These are phyloP conservation scores for Discostella stelligera DNA, from an alignment of 352 stramenopile genomes.

Conservation along the genomic window DNA sequence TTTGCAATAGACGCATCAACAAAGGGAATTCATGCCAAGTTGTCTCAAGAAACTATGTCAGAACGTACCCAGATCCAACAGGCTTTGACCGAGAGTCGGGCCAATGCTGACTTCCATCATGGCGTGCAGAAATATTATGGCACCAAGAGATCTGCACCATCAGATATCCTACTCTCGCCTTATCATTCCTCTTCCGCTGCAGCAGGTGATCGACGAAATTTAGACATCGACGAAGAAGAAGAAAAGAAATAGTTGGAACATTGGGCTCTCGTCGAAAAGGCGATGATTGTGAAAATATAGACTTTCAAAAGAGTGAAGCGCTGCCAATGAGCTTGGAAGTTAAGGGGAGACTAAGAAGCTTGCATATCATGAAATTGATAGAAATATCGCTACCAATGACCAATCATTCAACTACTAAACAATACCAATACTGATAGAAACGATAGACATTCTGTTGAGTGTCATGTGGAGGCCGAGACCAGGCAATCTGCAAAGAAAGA, in stretches of 20 bases:
- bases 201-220: background rate
- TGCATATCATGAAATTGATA: background rate
- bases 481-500: background rate
- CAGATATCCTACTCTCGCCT: background rate
- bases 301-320: background rate
- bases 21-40: too few species aligned
- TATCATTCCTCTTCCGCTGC: background rate
- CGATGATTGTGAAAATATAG: background rate
- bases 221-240: background rate
- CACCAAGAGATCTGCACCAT: background rate
- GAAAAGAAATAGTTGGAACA: background rate
- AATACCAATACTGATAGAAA: background rate
- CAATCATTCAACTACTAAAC: conserved; percentile 13
- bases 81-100: background rate
- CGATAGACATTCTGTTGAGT: background rate
- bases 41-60: conserved; percentile 8
- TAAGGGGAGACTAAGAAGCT: background rate
- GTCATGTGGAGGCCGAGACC: background rate
- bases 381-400: background rate
- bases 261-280: background rate
- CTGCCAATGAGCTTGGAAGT: background rate
- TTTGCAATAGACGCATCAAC: too few species aligned
- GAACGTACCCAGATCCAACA: conserved; percentile 19
- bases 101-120: background rate
- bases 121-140: background rate